Conservation (phyloP, 495 filamentous ascomycete genomes). For the Xylaria intraflava region DNA sequence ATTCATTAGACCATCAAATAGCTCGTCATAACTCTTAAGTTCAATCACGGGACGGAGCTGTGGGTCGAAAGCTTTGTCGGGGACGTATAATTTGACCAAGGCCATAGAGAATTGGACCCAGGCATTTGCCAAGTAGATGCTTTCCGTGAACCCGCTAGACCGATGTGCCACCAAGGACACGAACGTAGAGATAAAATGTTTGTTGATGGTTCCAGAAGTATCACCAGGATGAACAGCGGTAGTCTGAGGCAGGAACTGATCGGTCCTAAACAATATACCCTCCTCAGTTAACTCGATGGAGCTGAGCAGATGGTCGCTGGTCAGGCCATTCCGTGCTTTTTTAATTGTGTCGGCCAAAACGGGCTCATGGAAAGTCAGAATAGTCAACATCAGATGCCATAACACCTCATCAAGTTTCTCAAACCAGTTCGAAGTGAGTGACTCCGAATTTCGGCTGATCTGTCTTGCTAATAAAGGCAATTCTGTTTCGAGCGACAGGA, state of each 20-base stretch:
- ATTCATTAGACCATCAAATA: conserved; percentile 44
- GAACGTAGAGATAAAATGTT: conserved; percentile 37
- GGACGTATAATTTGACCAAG: conserved; percentile 72
- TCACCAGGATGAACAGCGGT: conserved; percentile 15
- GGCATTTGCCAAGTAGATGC: conserved; percentile 41
- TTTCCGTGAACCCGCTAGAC: neutral
- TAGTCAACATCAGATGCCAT: conserved; percentile 42
- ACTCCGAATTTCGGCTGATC: conserved; percentile 39
- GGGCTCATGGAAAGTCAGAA: conserved; percentile 37
- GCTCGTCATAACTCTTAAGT: conserved; percentile 54
- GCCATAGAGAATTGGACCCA: conserved; percentile 62
- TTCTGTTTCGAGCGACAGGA: conserved; percentile 60
- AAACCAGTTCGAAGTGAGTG: conserved; percentile 43
- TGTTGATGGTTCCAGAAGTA: conserved; percentile 23
- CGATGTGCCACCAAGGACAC: conserved; percentile 28
- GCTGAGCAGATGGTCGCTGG: neutral
- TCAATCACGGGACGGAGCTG: conserved; percentile 70
- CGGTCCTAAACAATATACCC: conserved; percentile 20
- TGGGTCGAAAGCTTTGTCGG: conserved; percentile 80
- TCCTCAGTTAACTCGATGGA: conserved; percentile 9
- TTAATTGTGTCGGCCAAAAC: conserved; percentile 9
- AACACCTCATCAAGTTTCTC: conserved; percentile 42
- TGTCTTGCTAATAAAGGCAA: conserved; percentile 53
- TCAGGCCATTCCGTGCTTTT: neutral
- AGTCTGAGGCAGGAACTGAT: conserved; percentile 3